These are phyloP conservation scores for Boletus holoroseus DNA, from an alignment of 1,284 basidiomycete genomes.

Conservation along the genomic window DNA sequence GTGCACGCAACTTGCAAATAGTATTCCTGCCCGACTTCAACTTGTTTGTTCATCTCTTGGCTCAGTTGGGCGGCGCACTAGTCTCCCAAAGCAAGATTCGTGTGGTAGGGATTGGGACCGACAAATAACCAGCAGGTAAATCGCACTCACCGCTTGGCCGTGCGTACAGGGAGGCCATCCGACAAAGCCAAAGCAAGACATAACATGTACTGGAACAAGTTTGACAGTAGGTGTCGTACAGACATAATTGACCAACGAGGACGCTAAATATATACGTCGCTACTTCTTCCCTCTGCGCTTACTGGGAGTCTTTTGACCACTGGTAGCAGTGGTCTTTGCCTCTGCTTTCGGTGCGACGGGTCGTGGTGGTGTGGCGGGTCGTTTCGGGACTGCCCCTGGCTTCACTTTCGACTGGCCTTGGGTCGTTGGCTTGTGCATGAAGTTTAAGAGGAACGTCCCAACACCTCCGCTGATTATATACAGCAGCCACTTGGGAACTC, in stretches of 20 bases:
- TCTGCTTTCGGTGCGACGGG: constrained; percentile 13
- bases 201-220: background rate
- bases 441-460: constrained; percentile 44
- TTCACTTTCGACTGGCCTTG: constrained; percentile 2
- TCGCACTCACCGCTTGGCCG: background rate
- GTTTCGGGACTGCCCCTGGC: constrained; percentile 3
- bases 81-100: too few species aligned
- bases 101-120: too few species aligned
- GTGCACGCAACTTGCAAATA: background rate
- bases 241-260: background rate
- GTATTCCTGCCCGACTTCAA: background rate
- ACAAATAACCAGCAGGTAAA: background rate
- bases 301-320: constrained; percentile 20
- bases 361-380: background rate
- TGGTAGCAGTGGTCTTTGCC: constrained; percentile 16
- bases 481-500: constrained; percentile 48
- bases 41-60: too few species aligned
- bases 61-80: too few species aligned
- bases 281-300: constrained; percentile 30
- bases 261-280: background rate
- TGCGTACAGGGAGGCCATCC: background rate
- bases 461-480: constrained; percentile 44
- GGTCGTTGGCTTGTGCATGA: constrained; percentile 37
- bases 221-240: background rate
- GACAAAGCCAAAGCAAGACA: background rate